These are phyloP conservation scores for Aspergillus nanangensis DNA, from an alignment of 495 filamentous ascomycete genomes.

Conservation along the genomic window DNA sequence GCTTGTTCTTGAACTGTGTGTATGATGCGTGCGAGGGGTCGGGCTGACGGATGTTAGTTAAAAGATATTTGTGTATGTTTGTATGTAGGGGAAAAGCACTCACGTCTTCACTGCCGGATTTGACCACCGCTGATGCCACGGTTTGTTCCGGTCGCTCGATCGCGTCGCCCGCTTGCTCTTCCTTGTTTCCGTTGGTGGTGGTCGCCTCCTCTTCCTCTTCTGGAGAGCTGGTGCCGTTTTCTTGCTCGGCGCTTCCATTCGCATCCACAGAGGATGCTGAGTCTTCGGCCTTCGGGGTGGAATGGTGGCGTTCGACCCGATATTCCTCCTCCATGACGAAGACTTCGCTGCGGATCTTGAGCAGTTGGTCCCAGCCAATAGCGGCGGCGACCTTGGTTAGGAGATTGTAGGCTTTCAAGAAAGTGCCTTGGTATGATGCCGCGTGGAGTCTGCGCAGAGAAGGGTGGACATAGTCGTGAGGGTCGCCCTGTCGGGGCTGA, in stretches of 20 bases:
- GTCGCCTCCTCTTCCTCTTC: too few relatives aligned
- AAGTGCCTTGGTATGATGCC: slow-evolving; percentile 85
- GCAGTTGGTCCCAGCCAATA: slow-evolving; percentile 95
- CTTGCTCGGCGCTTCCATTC: slow-evolving; percentile 37
- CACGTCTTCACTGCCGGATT: slow-evolving; percentile 76
- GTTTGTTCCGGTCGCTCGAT: slow-evolving; percentile 81
- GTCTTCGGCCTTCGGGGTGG: slow-evolving; percentile 29
- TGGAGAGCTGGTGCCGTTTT: slow-evolving; percentile 34
- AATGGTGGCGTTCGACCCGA: slow-evolving; percentile 77
- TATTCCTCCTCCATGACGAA: slow-evolving; percentile 99
- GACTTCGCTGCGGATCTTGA: slow-evolving; percentile 89
- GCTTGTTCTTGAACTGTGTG: slow-evolving; percentile 85
- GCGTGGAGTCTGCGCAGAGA: slow-evolving; percentile 84
- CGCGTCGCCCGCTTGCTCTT: slow-evolving; percentile 35
- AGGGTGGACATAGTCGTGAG: slow-evolving; percentile 79
- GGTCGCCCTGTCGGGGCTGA: slow-evolving; percentile 64
- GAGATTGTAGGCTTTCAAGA: slow-evolving; percentile 88
- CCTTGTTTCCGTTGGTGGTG: slow-evolving; percentile 27
- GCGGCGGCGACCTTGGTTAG: slow-evolving; percentile 91
- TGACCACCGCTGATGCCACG: slow-evolving; percentile 74
- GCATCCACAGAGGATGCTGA: slow-evolving; percentile 15
- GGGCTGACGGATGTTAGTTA: too few relatives aligned
- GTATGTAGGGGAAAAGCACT: slow-evolving; percentile 25
- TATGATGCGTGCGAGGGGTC: slow-evolving; percentile 48
- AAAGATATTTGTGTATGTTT: too few relatives aligned